These are phyloP conservation scores for Macrophomina tecta DNA, from an alignment of 2,329 filamentous ascomycete species.

Conservation along the genomic window DNA sequence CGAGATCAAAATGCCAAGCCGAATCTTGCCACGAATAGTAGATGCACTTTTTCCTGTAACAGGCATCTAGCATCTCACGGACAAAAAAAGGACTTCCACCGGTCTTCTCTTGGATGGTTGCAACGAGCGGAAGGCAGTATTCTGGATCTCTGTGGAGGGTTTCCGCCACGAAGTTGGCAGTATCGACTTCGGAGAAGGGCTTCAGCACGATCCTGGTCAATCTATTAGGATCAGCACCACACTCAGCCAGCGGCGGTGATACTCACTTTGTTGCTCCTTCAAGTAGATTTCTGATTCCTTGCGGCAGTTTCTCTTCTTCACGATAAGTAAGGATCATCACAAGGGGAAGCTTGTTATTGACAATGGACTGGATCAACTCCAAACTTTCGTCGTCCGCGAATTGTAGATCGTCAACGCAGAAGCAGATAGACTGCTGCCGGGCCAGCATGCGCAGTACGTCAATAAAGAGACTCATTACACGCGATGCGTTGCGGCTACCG, in stretches of 20 bases:
- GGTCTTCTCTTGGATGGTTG: slow-evolving; percentile 88
- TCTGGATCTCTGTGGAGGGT: slow-evolving; percentile 77
- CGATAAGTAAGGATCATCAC: slow-evolving; percentile 75
- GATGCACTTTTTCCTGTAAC: slow-evolving; percentile 84
- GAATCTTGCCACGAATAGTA: slow-evolving; percentile 88
- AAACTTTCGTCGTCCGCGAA: slow-evolving; percentile 88
- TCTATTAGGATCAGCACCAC: slow-evolving; percentile 16
- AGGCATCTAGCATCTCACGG: slow-evolving; percentile 86
- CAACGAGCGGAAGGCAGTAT: slow-evolving; percentile 76
- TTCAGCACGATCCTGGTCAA: slow-evolving; percentile 64
- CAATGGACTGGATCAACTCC: slow-evolving; percentile 81
- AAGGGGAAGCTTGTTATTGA: slow-evolving; percentile 78
- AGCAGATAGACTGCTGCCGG: slow-evolving; percentile 83
- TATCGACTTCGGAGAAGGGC: slow-evolving; percentile 79
- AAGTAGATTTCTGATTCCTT: slow-evolving; percentile 46
- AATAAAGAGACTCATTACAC: slow-evolving; percentile 85
- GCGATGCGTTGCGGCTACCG: slow-evolving; percentile 38
- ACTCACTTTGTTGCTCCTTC: slow-evolving; percentile 36
- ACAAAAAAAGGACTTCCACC: slow-evolving; percentile 90
- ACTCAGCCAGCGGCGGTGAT: not conserved
- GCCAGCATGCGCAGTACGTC: slow-evolving; percentile 85
- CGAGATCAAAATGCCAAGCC: slow-evolving; percentile 83
- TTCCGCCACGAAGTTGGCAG: slow-evolving; percentile 79
- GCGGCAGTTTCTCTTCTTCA: slow-evolving; percentile 47
- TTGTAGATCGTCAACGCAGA: slow-evolving; percentile 88